These are phyloP conservation scores for Zygosaccharomyces bailii DNA, from an alignment of 805 yeast species.

Conservation along the genomic window DNA sequence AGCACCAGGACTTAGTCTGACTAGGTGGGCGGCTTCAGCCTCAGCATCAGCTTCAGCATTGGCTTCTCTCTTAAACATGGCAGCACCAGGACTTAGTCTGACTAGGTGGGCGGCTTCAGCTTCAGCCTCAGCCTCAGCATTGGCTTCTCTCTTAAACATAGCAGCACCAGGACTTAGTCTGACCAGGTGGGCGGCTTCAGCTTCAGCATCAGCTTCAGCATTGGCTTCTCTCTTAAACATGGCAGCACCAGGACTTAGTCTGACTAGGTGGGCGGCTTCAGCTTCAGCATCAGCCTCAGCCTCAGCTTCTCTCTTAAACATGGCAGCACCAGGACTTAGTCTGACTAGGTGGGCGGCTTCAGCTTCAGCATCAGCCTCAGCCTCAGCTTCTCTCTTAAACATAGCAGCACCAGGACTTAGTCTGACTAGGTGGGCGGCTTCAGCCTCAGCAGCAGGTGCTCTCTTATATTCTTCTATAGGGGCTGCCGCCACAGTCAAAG, in stretches of 20 bases:
- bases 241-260: constrained; percentile 27
- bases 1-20: constrained; percentile 18
- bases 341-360: constrained; percentile 32
- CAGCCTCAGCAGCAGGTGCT: constrained; percentile 16
- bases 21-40: constrained; percentile 35
- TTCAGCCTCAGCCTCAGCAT: no score
- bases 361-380: constrained; percentile 29
- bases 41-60: constrained; percentile 19
- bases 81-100: constrained; percentile 24
- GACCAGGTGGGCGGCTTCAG: constrained; percentile 31
- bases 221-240: constrained; percentile 27
- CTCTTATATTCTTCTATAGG: constrained; percentile 28
- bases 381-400: constrained; percentile 33
- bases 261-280: constrained; percentile 32
- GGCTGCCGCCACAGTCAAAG: constrained; percentile 12
- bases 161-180: constrained; percentile 27
- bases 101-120: constrained; percentile 35
- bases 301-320: constrained; percentile 33
- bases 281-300: no score
- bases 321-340: constrained; percentile 25
- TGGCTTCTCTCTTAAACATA: constrained; percentile 28
- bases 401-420: constrained; percentile 27
- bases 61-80: constrained; percentile 29
- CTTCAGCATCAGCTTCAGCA: no score
- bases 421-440: constrained; percentile 29